Base-by-base conservation (phyloP, 2,329 filamentous ascomycete genomes). In the Pochonia chlamydosporia region DNA sequence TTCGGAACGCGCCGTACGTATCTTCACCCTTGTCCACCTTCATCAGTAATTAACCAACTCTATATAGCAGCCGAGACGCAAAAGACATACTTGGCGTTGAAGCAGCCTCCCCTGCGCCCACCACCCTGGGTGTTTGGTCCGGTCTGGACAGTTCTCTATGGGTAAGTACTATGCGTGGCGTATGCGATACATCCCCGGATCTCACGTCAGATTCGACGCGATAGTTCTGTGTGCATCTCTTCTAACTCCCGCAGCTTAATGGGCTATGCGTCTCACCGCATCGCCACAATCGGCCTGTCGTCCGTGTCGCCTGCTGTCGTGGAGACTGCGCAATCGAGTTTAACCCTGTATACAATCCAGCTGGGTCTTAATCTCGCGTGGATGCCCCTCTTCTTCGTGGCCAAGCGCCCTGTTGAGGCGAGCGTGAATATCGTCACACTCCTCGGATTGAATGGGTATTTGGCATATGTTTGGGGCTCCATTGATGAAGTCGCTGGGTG, bases 361-460 rank as follows among this genome's bases (percentile, higher is more conserved):
- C 82, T 96, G 6, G 87, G 78, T 10, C 74, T 96, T 44, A 96
- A 96, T 64, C 73, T 95, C 25, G 66, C 85, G 46, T 97, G 89
- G 89, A 96, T 90, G 79, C 92, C 92, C 11, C 77, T 96, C 10
- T 96, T 96, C 77, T 96, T 96, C 63, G 77, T 79, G n/a, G 62
- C 85, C 43, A 83, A 84, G 54, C 79, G 81, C 14, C 89, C 90
- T 1, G 74, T 85, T 44, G 79, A 82, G 60, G 90, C 91, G 3
- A 81, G 88, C 6, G 76, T 77, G 24, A 88, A 96, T 63, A 84
- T 95, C 43, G 68, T 87, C 24, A 76, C 83, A 0, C 73, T 96
- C 8, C 73, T 85, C 1, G 89, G 85, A 8, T 71, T 85, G 25
- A 87, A 88, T 41, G 79, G 76, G 6, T 91, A 89, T 57, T 68